These are phyloP conservation scores for Scheffersomyces segobiensis DNA, from an alignment of 1,139 yeast genomes.

Conservation along the genomic window DNA sequence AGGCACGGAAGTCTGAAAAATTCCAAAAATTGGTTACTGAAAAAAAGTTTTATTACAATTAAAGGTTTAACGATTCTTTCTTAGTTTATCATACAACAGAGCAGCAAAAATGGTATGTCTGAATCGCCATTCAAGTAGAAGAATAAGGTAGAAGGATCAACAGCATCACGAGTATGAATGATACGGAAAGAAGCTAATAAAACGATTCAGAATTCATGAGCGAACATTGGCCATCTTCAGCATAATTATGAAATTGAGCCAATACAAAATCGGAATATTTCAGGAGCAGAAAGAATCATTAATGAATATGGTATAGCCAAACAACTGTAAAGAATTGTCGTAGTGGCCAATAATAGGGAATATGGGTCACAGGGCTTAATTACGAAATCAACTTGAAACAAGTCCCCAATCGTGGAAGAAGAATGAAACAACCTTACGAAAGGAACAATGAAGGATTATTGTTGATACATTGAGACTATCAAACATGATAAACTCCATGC, in stretches of 20 bases:
- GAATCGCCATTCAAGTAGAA: neutral
- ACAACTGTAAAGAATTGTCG: neutral
- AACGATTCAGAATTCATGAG: neutral
- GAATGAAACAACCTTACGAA: neutral
- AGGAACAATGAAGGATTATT: too few species aligned
- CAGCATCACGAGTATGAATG: neutral
- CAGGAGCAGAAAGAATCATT: neutral
- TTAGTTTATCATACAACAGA: neutral
- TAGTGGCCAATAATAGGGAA: neutral
- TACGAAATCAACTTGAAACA: neutral
- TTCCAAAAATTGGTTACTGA: neutral
- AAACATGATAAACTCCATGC: neutral
- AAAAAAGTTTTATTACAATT: neutral
- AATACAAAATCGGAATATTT: neutral
- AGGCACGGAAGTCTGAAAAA: neutral
- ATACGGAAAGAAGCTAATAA: too few species aligned
- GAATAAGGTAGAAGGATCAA: neutral
- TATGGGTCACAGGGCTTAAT: neutral
- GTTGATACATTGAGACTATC: too few species aligned
- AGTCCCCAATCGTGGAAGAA: neutral
- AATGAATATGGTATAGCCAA: neutral
- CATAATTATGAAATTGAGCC: neutral
- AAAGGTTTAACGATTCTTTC: neutral
- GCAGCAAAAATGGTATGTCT: slow-evolving; percentile 1
- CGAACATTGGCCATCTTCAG: neutral